Base-by-base conservation (phyloP, 2,329 filamentous ascomycete species). In the Pestalotiopsis sp. region DNA sequence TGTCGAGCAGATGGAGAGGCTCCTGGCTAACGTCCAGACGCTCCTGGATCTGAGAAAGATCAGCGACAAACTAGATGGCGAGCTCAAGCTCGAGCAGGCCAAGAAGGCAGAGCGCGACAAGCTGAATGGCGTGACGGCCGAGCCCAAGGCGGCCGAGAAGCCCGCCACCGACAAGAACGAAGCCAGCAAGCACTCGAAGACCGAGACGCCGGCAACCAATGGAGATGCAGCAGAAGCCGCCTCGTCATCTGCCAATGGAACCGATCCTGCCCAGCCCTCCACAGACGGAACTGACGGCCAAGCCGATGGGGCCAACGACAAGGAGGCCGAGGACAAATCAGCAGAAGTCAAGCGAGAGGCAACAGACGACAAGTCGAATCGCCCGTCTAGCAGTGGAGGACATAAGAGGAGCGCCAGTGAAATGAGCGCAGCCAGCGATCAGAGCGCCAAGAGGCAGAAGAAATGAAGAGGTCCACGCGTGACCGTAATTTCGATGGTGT, bases 361-460 rank as follows among this genome's bases (percentile, higher is more conserved):
- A 56, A 61, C 64, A 27, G 68, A 67, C 45, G 71, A 70, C 23
- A 65, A 66, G 63, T 38, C 41, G 45, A 45, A 67, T 12, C 75
- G 80, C 59, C 81, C 81, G 2, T 78, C 76, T 14, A 83, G 81
- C 70, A 83, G 83, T 70, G 77, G 81, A 57, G 78, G 77, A 0
- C 91, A 92, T 72, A 97, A 97, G 83, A 88, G 94, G 69, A 96
- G 93, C 77, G 93, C 93, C 1, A 97, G 93, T 78, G 93, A 94
- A 39, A 79, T 97, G 66, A 95, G 93, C 78, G 83, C 85, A 17
- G 82, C 83, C 5, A 94, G 92, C 77, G 91, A 93, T 69, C 89
- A 88, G 80, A 88, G 85, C 72, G 75, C 80, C 3, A 90, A 90
- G 78, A 82, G 87, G 70, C 84, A 86, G 73, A 89, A 87, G 81